These are phyloP conservation scores for Suillus bovinus DNA, from an alignment of 768 basidiomycete species.

Conservation along the genomic window DNA sequence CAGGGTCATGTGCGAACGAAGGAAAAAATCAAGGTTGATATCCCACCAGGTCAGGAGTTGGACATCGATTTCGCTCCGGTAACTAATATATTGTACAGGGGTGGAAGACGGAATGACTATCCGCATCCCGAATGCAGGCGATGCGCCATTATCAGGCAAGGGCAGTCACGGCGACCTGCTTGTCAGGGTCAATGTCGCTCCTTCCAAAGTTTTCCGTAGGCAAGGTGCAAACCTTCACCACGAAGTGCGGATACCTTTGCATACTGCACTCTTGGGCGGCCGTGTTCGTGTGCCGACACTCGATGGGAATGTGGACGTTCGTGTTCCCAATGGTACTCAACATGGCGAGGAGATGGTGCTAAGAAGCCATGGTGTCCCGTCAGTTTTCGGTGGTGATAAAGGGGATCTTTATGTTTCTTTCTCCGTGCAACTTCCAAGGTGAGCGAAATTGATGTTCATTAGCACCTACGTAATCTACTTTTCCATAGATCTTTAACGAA, in stretches of 20 bases:
- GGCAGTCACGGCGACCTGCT: constrained; percentile 84
- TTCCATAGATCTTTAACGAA: constrained; percentile 71
- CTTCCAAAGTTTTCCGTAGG: constrained; percentile 83
- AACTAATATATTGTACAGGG: constrained; percentile 44
- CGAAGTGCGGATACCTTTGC: constrained; percentile 85
- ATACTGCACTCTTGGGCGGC: constrained; percentile 91
- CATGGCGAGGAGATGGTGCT: constrained; percentile 97
- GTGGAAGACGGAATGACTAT: constrained; percentile 95
- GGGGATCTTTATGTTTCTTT: constrained; percentile 93
- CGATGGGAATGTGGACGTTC: constrained; percentile 94
- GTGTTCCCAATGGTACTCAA: constrained; percentile 90
- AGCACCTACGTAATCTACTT: constrained; percentile 11
- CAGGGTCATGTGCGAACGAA: constrained; percentile 84
- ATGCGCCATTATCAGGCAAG: constrained; percentile 78
- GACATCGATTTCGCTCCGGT: constrained; percentile 4
- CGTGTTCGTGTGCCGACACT: constrained; percentile 90
- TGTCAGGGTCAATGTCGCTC: constrained; percentile 80
- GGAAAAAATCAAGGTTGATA: constrained; percentile 75
- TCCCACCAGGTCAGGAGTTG: constrained; percentile 73
- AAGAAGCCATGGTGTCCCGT: constrained; percentile 78
- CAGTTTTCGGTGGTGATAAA: constrained; percentile 56
- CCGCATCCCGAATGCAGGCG: constrained; percentile 77
- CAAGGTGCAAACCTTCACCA: constrained; percentile 93
- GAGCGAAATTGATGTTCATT: constrained; percentile 30
- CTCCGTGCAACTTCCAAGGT: constrained; percentile 88